A percentile compares a stretch with the other conserved stretches of the same genome.
Conservation (phyloP, 129 eudicot genomes). For the Tagetes patula region DNA sequence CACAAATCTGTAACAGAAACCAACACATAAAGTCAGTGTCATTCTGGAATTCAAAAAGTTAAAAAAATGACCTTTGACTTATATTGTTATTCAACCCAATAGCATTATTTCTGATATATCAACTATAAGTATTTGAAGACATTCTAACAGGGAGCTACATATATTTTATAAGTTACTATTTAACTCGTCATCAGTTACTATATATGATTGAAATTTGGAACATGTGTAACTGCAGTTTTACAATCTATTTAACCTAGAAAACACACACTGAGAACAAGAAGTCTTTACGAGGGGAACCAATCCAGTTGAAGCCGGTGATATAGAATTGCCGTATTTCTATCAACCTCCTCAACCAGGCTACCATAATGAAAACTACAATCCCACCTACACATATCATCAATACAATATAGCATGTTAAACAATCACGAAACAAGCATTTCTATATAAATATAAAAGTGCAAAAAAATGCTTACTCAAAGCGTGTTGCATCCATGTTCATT, state of each 20-base stretch:
- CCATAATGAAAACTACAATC: constrained; percentile 95
- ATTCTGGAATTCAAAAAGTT: constrained; percentile 20
- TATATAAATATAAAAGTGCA: not conserved
- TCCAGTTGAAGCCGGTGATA: constrained; percentile 94
- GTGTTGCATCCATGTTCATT: constrained; percentile 98
- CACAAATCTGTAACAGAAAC: constrained; percentile 60
- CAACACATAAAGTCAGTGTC: constrained; percentile 10
- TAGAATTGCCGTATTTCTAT: constrained; percentile 94
- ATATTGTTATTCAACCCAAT: not conserved
- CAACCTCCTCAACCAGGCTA: constrained; percentile 98
- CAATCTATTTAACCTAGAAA: constrained; percentile 25
- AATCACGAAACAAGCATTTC: constrained; percentile 7
- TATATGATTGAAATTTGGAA: not conserved
- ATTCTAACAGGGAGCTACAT: constrained; percentile 5
- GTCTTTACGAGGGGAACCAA: constrained; percentile 90
- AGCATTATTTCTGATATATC: constrained; percentile 8
- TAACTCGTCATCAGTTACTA: constrained; percentile 1
- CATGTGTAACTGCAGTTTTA: constrained; percentile 12
- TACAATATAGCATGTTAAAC: constrained; percentile 17
- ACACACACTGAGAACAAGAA: constrained; percentile 15
- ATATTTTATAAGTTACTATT: not conserved
- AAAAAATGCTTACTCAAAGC: constrained; percentile 74
- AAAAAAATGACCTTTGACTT: constrained; percentile 12
- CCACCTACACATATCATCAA: constrained; percentile 63
- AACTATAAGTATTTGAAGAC: not conserved